A percentile compares a stretch with the other conserved stretches of the same genome.
Evolutionary conservation across 2,329 filamentous ascomycete species (phyloP).

Genomic region (Exophiala mesophila): DNA sequence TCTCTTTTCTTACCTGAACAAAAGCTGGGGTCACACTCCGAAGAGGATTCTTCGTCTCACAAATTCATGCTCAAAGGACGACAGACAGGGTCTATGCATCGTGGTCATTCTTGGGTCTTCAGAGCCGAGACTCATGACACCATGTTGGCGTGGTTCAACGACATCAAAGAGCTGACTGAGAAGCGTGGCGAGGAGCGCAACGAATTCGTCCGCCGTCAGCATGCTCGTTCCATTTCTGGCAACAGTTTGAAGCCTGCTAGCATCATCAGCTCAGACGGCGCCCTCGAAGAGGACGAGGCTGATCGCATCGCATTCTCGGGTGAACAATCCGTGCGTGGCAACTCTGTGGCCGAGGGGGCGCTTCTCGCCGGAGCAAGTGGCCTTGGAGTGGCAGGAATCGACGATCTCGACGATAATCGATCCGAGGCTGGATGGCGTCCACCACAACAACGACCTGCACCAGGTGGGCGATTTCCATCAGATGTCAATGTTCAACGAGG

Average conservation of each 20-base stretch:
- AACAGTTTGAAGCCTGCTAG: conserved; percentile 54
- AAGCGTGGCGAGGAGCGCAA: conserved; percentile 82
- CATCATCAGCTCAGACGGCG: conserved; percentile 67
- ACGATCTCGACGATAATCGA: conserved; percentile 25
- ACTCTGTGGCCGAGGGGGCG: conserved; percentile 28
- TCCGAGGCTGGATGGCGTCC: conserved; percentile 34
- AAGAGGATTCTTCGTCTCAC: conserved; percentile 76
- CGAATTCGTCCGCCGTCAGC: conserved; percentile 71
- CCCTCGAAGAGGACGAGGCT: conserved; percentile 68
- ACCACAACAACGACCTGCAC: conserved; percentile 65
- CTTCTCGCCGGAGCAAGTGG: conserved; percentile 34
- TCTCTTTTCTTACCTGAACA: conserved; percentile 92
- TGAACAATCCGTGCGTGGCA: conserved; percentile 35
- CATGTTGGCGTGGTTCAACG: conserved; percentile 95
- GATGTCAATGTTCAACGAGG: conserved; percentile 83
- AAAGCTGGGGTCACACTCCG: conserved; percentile 88
- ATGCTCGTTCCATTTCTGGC: conserved; percentile 72
- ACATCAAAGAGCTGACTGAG: conserved; percentile 84
- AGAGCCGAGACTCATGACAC: conserved; percentile 73
- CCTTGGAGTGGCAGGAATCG: conserved; percentile 32
- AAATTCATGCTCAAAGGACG: conserved; percentile 98
- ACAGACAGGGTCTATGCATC: conserved; percentile 88
- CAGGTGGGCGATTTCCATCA: conserved; percentile 95
- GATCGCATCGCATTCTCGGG: conserved; percentile 62
- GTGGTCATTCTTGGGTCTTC: conserved; percentile 66